Base-by-base conservation (phyloP, 306 rosid genomes). In the Malus orientalis region DNA sequence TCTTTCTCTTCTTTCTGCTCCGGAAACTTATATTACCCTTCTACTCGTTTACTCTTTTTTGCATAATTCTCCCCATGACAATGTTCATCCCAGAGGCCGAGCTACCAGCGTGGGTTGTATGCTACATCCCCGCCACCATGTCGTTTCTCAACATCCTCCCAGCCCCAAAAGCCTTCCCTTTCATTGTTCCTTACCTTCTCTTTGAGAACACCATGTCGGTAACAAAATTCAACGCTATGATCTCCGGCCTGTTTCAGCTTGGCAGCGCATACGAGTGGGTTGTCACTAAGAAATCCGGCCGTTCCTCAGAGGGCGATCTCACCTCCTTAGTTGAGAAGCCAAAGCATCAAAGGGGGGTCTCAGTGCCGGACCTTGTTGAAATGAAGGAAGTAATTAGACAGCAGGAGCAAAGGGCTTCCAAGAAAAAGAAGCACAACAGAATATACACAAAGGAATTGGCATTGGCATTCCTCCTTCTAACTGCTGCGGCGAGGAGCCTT, bases 231-330 rank as follows among this genome's bases (percentile, higher is more conserved):
- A 93, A 91, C 67, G 97, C 98, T 76, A 93, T 93, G 98, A 84
- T 93, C 83, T 91, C 97, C 0, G 97, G 98, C 19, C 86, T 93
- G 23, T 88, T 93, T 82, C 98, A 93, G 85, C 93, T 93, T 0
- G 98, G 97, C 3, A 93, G 96, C 45, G 98, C 98, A 0, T 93
- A 93, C 1, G 93, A 93, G 85, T 93, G 98, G 98, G 97, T 93
- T 27, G 98, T 93, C 16, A 93, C 97, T 1, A 93, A 93, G 92
- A 93, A 93, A 81, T 89, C 96, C 0, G 98, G 98, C 4, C 97
- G 97, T 3, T 93, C 98, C 45, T 93, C 97, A 0, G 98, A 93
- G 81, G 97, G 98, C 18, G 92, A 93, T 80, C 96, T 93, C 3
- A 88, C 82, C 44, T 79, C 91, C 27, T 76, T 93, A 86, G 78